Base-by-base conservation (phyloP, 495 filamentous ascomycete genomes). In the Tricharina praecox region DNA sequence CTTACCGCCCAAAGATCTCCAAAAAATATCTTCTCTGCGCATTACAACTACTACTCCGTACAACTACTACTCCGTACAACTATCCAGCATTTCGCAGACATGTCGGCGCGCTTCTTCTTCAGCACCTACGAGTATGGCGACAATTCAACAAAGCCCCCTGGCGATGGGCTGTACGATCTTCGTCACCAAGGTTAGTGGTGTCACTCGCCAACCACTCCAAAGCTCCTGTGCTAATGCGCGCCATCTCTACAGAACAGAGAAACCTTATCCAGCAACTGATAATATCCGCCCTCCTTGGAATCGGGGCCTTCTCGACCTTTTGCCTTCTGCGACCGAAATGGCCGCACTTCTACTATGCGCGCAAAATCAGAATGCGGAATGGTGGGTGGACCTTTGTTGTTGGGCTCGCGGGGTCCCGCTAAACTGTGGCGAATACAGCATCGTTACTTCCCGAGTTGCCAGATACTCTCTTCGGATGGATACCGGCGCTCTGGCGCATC, bases 391-490 rank as follows among this genome's bases (percentile, higher is more conserved):
- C n/a, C n/a, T n/a, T n/a, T n/a, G n/a, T n/a, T n/a, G n/a, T n/a
- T n/a, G n/a, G n/a, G n/a, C n/a, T n/a, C 25, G 13, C 26, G 41
- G 36, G 7, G 21, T 46, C 43, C 18, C 11, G 28, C 43, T 32
- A 26, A n/a, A 43, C 40, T 8, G 11, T 26, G 40, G 40, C 18
- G 11, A 48, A 48, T 20, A 4, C 32, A 20, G 76, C 80, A n/a
- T 74, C 76, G n/a, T 66, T 68, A 10, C 67, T 96, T 23, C 92
- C 92, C 3, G 75, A 80, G 35, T 76, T 99, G 4, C 86, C 92
- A 37, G 75, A 85, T 56, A 78, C 72, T 26, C 78, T 94, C 56
- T 82, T 96, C 52, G 90, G 87, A 58, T 99, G 92, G 92, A 90
- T 96, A 25, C 78, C 84, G 1, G 75, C 77, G 8, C 67, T 99